Percentiles rank a stretch among this genome's conserved stretches.
Conservation (phyloP, 768 basidiomycete species). For the Lactarius akahatsu region DNA sequence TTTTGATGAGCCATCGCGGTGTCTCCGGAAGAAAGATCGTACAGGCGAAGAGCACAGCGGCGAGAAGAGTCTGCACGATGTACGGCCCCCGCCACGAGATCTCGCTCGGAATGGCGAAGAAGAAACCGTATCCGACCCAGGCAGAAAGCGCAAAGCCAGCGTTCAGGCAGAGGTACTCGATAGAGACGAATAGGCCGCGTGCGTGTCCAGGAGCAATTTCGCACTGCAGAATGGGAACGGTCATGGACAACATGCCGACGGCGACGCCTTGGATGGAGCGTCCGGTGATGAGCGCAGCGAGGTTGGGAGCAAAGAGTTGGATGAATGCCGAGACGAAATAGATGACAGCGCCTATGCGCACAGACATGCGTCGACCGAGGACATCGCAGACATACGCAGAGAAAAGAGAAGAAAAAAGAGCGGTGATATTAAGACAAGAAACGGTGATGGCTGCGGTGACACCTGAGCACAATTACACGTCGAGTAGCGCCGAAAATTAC, state of each 20-base stretch:
- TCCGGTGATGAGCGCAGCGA: constrained; percentile 60
- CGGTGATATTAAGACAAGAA: constrained; percentile 50
- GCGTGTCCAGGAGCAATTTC: constrained; percentile 34
- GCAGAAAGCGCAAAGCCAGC: constrained; percentile 48
- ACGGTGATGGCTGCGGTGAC: constrained; percentile 45
- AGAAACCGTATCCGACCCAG: constrained; percentile 54
- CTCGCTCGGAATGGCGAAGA: constrained; percentile 45
- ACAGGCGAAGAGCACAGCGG: constrained; percentile 46
- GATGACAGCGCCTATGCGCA: constrained; percentile 50
- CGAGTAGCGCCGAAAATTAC: constrained; percentile 9
- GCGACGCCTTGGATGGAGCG: constrained; percentile 71
- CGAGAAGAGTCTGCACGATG: constrained; percentile 52
- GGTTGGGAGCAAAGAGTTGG: constrained; percentile 49
- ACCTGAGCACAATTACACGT: neutral
- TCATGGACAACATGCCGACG: constrained; percentile 52
- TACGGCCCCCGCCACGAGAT: constrained; percentile 59
- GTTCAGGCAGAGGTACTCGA: constrained; percentile 55
- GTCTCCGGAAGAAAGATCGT: constrained; percentile 53
- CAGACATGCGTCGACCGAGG: constrained; percentile 50
- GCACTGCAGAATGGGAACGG: constrained; percentile 26
- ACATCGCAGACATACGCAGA: constrained; percentile 52
- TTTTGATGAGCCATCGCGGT: constrained; percentile 55
- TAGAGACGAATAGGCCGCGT: constrained; percentile 53
- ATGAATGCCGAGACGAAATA: constrained; percentile 51
- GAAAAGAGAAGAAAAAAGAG: constrained; percentile 45